A percentile compares a stretch with the other conserved stretches of the same genome.
These are phyloP conservation scores for Fusarium nanum DNA, from an alignment of 2,329 filamentous ascomycete genomes.

Conservation along the genomic window DNA sequence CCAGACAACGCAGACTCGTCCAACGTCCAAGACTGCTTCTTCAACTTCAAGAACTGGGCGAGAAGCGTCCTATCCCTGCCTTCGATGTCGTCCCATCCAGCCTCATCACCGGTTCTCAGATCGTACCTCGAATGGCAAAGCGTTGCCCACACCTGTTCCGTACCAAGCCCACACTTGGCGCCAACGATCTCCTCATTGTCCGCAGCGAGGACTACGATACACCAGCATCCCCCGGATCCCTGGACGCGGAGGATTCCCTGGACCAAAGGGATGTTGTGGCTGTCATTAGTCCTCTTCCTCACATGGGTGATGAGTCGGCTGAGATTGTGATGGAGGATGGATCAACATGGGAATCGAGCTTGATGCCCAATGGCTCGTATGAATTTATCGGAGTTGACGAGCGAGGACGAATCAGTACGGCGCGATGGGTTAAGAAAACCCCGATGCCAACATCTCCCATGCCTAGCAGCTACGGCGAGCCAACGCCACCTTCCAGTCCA, in stretches of 20 bases:
- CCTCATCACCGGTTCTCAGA: constrained; percentile 65
- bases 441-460: constrained; percentile 39
- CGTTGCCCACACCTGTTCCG: constrained; percentile 73
- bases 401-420: constrained; percentile 68
- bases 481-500: constrained; percentile 42
- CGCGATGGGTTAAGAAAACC: constrained; percentile 73
- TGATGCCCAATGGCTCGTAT: constrained; percentile 67
- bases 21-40: constrained; percentile 76
- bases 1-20: constrained; percentile 73
- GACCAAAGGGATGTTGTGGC: constrained; percentile 70
- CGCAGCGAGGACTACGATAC: constrained; percentile 74
- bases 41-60: constrained; percentile 75
- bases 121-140: constrained; percentile 68
- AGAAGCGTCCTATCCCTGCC: constrained; percentile 72
- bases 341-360: constrained; percentile 66
- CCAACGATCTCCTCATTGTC: constrained; percentile 77
- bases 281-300: constrained; percentile 72
- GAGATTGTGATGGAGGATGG: constrained; percentile 76
- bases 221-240: constrained; percentile 37
- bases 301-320: constrained; percentile 61
- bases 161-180: constrained; percentile 71
- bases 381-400: constrained; percentile 73
- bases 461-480: constrained; percentile 32
- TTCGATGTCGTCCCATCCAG: constrained; percentile 80
- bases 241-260: constrained; percentile 60